Conservation (phyloP, 306 rosid species). For the Pyrus bretschneideri region DNA sequence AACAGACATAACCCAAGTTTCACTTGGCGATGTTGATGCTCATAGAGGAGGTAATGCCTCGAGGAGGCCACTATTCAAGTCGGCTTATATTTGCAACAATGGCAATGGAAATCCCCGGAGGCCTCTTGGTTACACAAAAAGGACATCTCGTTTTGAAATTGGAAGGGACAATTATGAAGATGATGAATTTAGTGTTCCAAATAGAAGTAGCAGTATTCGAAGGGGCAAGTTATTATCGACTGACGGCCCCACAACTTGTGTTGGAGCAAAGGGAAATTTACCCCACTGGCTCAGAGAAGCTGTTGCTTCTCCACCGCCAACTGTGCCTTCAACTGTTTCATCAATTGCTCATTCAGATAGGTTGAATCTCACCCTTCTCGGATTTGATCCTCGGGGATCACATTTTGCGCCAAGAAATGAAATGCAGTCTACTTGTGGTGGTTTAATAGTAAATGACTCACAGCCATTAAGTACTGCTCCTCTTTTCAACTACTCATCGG, state of each 20-base stretch:
- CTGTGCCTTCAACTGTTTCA: conserved; percentile 6
- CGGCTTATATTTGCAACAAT: conserved; percentile 14
- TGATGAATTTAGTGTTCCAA: conserved; percentile 18
- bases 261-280: conserved; percentile 24
- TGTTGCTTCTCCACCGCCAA: conserved; percentile 24
- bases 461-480: conserved; percentile 20
- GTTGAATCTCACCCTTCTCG: conserved; percentile 13
- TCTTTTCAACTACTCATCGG: conserved; percentile 20
- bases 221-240: conserved; percentile 20
- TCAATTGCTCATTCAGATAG: conserved; percentile 21
- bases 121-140: conserved; percentile 21
- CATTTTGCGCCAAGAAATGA: conserved; percentile 14
- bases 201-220: conserved; percentile 21
- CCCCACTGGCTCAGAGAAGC: conserved; percentile 68
- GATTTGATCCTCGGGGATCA: conserved; percentile 19
- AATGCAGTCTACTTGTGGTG: conserved; percentile 19
- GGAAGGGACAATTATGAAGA: conserved; percentile 21
- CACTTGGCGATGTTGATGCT: conserved; percentile 34
- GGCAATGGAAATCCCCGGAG: conserved; percentile 12
- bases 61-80: conserved; percentile 26
- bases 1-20: conserved; percentile 30
- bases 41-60: conserved; percentile 20
- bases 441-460: conserved; percentile 19
- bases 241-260: conserved; percentile 23
- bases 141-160: conserved; percentile 21